Base-by-base conservation (phyloP, 202 grass and related monocot genomes). In the Zizania palustris region DNA sequence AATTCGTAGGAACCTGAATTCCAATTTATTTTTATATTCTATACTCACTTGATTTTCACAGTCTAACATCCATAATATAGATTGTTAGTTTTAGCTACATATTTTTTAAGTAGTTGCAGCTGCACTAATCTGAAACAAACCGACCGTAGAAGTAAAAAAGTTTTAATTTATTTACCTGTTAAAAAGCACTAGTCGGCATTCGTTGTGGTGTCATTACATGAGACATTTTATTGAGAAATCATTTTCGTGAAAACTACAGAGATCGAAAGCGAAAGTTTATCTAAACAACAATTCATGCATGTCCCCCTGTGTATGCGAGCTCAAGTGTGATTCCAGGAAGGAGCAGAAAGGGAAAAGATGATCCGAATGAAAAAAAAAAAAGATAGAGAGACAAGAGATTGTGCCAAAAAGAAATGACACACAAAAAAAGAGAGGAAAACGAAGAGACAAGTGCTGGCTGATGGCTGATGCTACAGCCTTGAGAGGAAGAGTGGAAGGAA, bases 281-380 rank as follows among this genome's bases (percentile, higher is more conserved):
- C n/a, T 70, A 20, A 37, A 43, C 41, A 37, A 43, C 35, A 14
- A 40, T 40, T 62, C 42, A 13, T 64, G 80, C 35, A 41, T 41
- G 3, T 54, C 2, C 28, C 28, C 28, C 28, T 28, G 28, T 28
- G 28, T 28, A 28, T 28, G 28, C 28, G 0, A 28, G 51, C 51
- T 55, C 45, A 0, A 9, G 85, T 76, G 70, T 65, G 46, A 58
- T 82, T 82, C 80, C n/a, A 5, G 81, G 81, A 84, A 84, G 81
- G 9, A 81, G 65, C 71, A 61, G 65, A 51, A 64, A 67, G 63
- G 72, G 34, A 15, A 82, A 78, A 14, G 12, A 46, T 51, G 39
- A 51, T 49, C 1, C 19, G 37, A 45, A 21, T 8, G 11, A 37
- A 21, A 61, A 48, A 43, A n/a, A n/a, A n/a, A 42, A 53, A 56